A percentile compares a stretch with the other conserved stretches of the same genome.
Evolutionary conservation across 2,329 filamentous ascomycete genomes (phyloP).

Genomic region (Clonostachys chloroleuca): DNA sequence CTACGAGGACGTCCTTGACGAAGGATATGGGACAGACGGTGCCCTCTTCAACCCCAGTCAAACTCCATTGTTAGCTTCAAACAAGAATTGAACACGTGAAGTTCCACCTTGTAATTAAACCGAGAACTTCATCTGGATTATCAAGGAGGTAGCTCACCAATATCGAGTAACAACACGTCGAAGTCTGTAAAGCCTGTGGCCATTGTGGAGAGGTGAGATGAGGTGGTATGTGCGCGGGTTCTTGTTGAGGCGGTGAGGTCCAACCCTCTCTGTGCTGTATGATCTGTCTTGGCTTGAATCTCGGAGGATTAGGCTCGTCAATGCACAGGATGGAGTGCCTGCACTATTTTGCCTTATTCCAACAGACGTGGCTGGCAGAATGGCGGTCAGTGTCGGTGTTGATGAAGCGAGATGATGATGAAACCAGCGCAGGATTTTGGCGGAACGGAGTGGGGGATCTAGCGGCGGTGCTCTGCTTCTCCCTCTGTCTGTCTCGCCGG

Average conservation of each 20-base stretch:
- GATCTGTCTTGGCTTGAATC: too few relatives aligned
- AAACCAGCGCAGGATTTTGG: too few relatives aligned
- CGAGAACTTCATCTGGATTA: not conserved
- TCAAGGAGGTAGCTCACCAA: slow-evolving; percentile 4
- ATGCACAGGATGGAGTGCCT: too few relatives aligned
- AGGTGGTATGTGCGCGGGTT: not conserved
- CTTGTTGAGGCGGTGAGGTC: not conserved
- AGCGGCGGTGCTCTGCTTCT: too few relatives aligned
- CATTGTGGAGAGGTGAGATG: slow-evolving; percentile 1
- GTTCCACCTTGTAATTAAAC: not conserved
- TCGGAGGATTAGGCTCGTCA: too few relatives aligned
- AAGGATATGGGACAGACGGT: slow-evolving; percentile 82
- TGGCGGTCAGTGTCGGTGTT: too few relatives aligned
- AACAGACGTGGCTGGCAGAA: too few relatives aligned
- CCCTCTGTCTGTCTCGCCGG: too few relatives aligned
- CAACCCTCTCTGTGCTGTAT: not conserved
- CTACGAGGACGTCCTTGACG: slow-evolving; percentile 78
- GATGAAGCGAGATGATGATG: too few relatives aligned
- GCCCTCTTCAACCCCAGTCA: slow-evolving; percentile 53
- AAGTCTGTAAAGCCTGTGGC: slow-evolving; percentile 3
- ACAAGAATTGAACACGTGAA: slow-evolving; percentile 2
- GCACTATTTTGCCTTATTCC: too few relatives aligned
- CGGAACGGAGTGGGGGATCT: not conserved
- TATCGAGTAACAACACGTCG: slow-evolving; percentile 6
- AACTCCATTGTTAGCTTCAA: slow-evolving; percentile 1